A percentile compares a stretch with the other conserved stretches of the same genome.
These are phyloP conservation scores for Puccinia horiana DNA, from an alignment of 1,284 basidiomycete genomes.

Conservation along the genomic window DNA sequence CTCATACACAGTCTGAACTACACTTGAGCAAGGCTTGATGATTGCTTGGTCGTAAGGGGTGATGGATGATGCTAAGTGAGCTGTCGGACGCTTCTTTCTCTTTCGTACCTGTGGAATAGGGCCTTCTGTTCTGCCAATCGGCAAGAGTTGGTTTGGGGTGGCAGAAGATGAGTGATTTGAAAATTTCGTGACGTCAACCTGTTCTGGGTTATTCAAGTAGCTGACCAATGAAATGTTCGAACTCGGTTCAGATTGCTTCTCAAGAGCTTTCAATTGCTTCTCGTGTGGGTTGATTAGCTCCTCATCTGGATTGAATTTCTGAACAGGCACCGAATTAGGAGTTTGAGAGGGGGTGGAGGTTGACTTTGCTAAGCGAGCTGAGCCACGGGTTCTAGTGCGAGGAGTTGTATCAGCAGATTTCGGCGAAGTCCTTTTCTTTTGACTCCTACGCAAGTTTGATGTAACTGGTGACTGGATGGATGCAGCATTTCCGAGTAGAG, in stretches of 20 bases:
- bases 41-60: not conserved
- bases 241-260: not conserved
- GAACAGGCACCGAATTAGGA: not conserved
- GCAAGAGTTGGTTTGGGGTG: not conserved
- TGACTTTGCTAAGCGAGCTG: constrained; percentile 33
- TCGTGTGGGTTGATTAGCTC: too few species aligned
- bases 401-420: not conserved
- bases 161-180: not conserved
- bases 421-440: constrained; percentile 1
- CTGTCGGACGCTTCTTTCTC: not conserved
- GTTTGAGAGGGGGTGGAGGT: not conserved
- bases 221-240: not conserved
- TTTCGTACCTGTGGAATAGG: not conserved
- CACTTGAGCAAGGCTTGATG: not conserved
- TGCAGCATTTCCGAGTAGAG: constrained; percentile 24
- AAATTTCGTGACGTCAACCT: not conserved
- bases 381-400: constrained; percentile 37
- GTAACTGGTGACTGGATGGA: not conserved
- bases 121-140: not conserved
- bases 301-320: not conserved
- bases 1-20: not conserved
- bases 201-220: not conserved
- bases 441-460: not conserved
- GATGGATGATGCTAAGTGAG: not conserved
- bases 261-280: too few species aligned